A percentile compares a stretch with the other conserved stretches of the same genome.
Conservation (phyloP, 139 green algal species). For the Chlorella sorokiniana region DNA sequence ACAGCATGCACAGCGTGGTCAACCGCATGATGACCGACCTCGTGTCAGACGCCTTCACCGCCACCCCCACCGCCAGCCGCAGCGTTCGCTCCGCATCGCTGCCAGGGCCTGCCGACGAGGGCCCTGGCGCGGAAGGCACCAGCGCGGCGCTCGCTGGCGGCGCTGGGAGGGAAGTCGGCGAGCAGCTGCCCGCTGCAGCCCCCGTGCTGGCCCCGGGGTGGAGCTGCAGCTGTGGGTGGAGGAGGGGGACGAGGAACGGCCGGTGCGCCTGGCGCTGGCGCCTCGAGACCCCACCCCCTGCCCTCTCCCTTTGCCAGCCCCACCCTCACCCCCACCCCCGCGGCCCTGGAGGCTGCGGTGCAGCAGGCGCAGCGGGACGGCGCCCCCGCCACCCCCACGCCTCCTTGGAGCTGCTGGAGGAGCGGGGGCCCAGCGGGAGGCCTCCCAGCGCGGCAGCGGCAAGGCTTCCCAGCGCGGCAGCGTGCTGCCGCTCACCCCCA, state of each 20-base stretch:
- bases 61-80: conserved; percentile 4
- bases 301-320: conserved; percentile 15
- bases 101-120: too few relatives aligned
- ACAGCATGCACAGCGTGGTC: conserved; percentile 23
- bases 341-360: neutral
- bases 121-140: too few relatives aligned
- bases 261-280: neutral
- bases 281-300: too few relatives aligned
- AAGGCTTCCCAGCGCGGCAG: too few relatives aligned
- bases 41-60: conserved; percentile 28
- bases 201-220: neutral
- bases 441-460: too few relatives aligned
- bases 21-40: conserved; percentile 44
- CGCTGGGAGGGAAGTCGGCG: neutral
- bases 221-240: neutral
- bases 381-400: neutral
- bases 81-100: neutral
- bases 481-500: too few relatives aligned
- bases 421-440: too few relatives aligned
- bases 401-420: too few relatives aligned
- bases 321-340: neutral
- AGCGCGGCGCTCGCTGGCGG: neutral
- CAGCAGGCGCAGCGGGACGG: neutral
- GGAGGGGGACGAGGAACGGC: neutral
- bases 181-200: conserved; percentile 14